Conservation (phyloP, 2,329 filamentous ascomycete species). For the Rugonectria rugulosa region DNA sequence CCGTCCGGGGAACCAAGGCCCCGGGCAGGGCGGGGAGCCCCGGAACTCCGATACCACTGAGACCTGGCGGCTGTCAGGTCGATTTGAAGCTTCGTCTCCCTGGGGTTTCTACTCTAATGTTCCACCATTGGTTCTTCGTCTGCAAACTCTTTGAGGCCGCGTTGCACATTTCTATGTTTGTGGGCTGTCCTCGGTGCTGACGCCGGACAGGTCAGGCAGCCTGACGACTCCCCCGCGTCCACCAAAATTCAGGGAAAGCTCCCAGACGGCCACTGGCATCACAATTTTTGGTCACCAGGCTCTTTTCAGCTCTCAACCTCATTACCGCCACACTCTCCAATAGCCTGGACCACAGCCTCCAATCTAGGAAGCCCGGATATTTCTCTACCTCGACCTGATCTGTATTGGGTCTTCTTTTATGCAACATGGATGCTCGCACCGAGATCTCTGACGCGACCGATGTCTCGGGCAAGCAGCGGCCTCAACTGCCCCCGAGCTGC, state of each 20-base stretch:
- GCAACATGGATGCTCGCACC: constrained; percentile 36
- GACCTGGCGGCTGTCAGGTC: too few relatives aligned
- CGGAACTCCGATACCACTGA: too few relatives aligned
- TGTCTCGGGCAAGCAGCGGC: constrained; percentile 39
- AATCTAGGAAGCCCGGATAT: neutral
- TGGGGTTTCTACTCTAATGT: too few relatives aligned
- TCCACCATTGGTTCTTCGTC: too few relatives aligned
- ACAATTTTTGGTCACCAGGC: neutral
- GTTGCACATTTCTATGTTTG: neutral
- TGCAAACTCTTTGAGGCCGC: too few relatives aligned
- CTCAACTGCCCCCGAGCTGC: constrained; percentile 81
- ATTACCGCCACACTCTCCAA: neutral
- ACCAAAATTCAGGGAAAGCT: constrained; percentile 2
- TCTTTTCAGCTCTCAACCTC: neutral
- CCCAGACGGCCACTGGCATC: neutral
- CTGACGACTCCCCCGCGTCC: neutral
- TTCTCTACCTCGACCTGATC: neutral
- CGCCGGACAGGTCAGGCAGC: neutral
- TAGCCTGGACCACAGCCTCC: neutral
- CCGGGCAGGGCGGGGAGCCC: too few relatives aligned
- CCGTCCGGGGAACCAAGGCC: too few relatives aligned
- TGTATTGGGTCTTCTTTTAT: neutral
- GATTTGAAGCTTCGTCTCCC: too few relatives aligned
- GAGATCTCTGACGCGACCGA: constrained; percentile 39
- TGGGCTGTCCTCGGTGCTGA: neutral